Evolutionary conservation across 257 asterid species (phyloP), one percentile per base, ranked within the genome.

Genomic region (Jaltomata sinuosa): DNA sequence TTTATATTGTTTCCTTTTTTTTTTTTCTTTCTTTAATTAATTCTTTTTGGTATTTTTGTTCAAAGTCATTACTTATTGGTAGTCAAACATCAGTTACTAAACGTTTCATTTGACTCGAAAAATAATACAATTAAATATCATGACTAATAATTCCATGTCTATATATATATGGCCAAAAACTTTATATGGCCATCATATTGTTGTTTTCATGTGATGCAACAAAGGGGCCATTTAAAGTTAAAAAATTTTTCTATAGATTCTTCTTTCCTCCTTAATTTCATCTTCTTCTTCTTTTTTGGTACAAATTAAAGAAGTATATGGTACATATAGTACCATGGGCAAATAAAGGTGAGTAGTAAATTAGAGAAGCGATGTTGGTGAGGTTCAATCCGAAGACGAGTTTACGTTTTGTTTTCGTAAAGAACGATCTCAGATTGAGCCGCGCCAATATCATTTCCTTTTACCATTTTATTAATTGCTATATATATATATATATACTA

Each of bases 301-400:
- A 14, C 81, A 76, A 76, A 8, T 69, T 4, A 38, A 69, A 31
- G 81, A 74, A 65, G 74, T 53, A 19, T 53, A 19, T 53, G 62
- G 25, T 54, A 54, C 11, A 54, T 3, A 57, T n/a, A 57, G 31
- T n/a, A 8, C 12, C 65, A n/a, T 57, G 65, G n/a, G 15, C 1
- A 57, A 57, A n/a, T n/a, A n/a, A 34, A 68, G 78, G 78, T 36
- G 78, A 68, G 29, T 67, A 36, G n/a, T 68, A 15, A 68, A 36
- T 34, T 36, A 68, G 50, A 62, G 85, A 84, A 88, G 97, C 94
- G 97, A 93, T 94, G 78, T 94, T 94, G 98, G 98, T 93, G 97
- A 87, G 97, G 98, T 93, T 94, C 98, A 94, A 94, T 94, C 94
- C 80, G 97, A 94, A 88, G 97, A 92, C 93, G 90, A 81, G 88